Evolutionary conservation across 2,329 filamentous ascomycete species (phyloP).

Genomic region (Thermoascus crustaceus): DNA sequence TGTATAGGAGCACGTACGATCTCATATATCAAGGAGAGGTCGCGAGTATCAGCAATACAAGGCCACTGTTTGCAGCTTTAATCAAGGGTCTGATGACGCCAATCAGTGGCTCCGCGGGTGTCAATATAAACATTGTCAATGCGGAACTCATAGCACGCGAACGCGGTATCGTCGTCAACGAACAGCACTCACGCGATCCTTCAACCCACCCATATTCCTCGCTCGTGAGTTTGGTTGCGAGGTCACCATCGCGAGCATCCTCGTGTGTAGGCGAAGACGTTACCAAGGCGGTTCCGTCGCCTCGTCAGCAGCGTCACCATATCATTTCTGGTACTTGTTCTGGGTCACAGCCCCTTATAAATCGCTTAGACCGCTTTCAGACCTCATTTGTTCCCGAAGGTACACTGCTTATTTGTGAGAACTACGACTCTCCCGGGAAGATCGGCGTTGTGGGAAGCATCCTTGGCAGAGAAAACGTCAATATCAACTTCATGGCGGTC

Average conservation of each 20-base stretch:
- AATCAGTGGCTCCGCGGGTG: conserved; percentile 57
- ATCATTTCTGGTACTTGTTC: conserved; percentile 41
- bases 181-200: conserved; percentile 57
- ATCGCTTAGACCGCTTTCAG: conserved; percentile 63
- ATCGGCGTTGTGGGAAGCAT: conserved; percentile 70
- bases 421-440: conserved; percentile 74
- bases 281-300: conserved; percentile 5
- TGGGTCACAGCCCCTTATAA: conserved; percentile 50
- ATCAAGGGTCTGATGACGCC: conserved; percentile 66
- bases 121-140: conserved; percentile 77
- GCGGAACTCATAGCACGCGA: conserved; percentile 66
- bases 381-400: conserved; percentile 67
- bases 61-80: conserved; percentile 68
- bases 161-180: conserved; percentile 69
- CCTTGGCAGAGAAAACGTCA: conserved; percentile 62
- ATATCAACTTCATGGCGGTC: conserved; percentile 75
- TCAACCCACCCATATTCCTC: conserved; percentile 59
- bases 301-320: conserved; percentile 35
- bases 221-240: conserved; percentile 60
- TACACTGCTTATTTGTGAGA: conserved; percentile 67
- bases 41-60: conserved; percentile 62
- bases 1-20: conserved; percentile 63
- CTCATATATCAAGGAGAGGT: conserved; percentile 70
- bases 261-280: conserved; percentile 26
- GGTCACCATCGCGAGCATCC: conserved; percentile 25